phyloP scores from a whole-genome alignment of 352 stramenopile genomes.

The Pythium graminicola region DNA sequence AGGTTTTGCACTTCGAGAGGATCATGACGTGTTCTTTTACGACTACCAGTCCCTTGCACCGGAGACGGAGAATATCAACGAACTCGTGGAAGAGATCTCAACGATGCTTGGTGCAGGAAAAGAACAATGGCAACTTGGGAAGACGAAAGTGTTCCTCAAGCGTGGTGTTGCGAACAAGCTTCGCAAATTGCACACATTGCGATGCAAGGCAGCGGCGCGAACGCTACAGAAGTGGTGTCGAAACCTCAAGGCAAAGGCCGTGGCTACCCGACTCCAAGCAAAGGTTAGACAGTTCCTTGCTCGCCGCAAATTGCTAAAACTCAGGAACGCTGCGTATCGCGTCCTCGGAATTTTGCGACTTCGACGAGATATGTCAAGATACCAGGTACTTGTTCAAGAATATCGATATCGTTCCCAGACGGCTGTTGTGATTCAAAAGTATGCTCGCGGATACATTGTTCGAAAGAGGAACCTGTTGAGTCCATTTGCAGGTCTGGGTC shows the following conservation, averaged over 20 bases:
- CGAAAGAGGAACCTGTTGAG: constrained; percentile 71
- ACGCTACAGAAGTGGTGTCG: constrained; percentile 80
- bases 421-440: constrained; percentile 68
- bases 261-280: constrained; percentile 62
- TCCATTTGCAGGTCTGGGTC: constrained; percentile 66
- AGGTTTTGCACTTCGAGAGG: constrained; percentile 80
- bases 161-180: constrained; percentile 73
- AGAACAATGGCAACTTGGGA: constrained; percentile 85
- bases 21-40: constrained; percentile 90
- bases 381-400: constrained; percentile 39
- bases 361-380: constrained; percentile 60
- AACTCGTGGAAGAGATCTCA: constrained; percentile 81
- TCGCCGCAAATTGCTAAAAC: constrained; percentile 36
- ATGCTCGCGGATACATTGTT: constrained; percentile 60
- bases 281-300: constrained; percentile 66
- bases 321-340: constrained; percentile 55
- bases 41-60: constrained; percentile 83
- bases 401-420: constrained; percentile 43
- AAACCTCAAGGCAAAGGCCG: constrained; percentile 53
- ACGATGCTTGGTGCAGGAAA: constrained; percentile 80
- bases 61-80: constrained; percentile 76
- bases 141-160: constrained; percentile 87
- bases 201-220: constrained; percentile 74
- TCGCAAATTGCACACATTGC: constrained; percentile 71
- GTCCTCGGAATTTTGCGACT: constrained; percentile 53